Base-by-base conservation (phyloP, 2,329 filamentous ascomycete genomes). In the Elsinoe batatas region DNA sequence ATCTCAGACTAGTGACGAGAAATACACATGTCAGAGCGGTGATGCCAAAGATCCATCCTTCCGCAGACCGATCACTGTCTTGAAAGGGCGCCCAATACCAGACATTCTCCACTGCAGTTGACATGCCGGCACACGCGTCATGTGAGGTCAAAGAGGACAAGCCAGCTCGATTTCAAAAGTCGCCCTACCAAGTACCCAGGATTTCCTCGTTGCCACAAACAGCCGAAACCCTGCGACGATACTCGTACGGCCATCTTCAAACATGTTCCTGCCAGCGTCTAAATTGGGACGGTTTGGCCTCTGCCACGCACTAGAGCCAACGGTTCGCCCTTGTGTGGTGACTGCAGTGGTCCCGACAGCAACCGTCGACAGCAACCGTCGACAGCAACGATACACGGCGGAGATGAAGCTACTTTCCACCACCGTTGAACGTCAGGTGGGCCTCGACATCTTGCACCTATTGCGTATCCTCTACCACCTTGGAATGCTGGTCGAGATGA, bases 1-100 rank as follows among this genome's bases (percentile, higher is more conserved):
- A 20, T 15, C 51, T 42, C 51, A 54, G 13, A 32, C n/a, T 33
- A 15, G 51, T 54, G 17, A 54, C 36, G 10, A 42, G 18, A n/a
- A 42, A 3, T 7, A 54, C 20, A 43, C 18, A 33, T 2, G 42
- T 44, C 18, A 54, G 36, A 12, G 36, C 38, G 5, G 53, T 55
- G 18, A 37, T 47, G 22, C 38, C 53, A n/a, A 55, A 33, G 6
- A 55, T 55, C 53, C 53, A 55, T 55, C 53, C 53, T 36, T 26
- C 38, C 12, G 37, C 53, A 4, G 38, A 33, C 7, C 42, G 40
- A 32, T 55, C 53, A 4, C 13, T 36, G 5, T 55, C 53, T 22
- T 40, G 46, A 30, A 55, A 44, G 13, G 53, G 53, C 12, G 53
- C 38, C 53, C 53, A 55, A 44, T 55, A 55, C 53, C 53, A 55